These are phyloP conservation scores for Rhodotorula kratochvilovae DNA, from an alignment of 768 basidiomycete species.

Conservation along the genomic window DNA sequence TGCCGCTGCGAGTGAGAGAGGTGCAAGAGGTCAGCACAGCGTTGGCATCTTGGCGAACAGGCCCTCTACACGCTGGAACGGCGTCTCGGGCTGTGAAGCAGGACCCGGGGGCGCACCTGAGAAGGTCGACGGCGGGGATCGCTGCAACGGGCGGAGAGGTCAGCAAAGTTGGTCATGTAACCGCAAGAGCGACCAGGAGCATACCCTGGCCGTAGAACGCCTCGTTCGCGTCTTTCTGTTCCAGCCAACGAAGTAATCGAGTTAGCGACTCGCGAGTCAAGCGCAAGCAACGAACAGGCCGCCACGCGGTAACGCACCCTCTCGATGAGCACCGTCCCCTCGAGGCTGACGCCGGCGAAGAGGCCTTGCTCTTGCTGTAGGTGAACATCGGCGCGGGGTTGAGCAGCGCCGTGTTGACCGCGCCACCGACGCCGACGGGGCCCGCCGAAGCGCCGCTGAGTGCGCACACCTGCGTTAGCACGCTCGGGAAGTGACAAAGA, in stretches of 20 bases:
- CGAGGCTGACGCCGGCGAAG: slow-evolving; percentile 88
- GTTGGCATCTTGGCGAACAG: no score
- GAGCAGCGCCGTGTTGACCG: slow-evolving; percentile 48
- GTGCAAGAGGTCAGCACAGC: background rate
- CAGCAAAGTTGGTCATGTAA: background rate
- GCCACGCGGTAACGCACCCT: slow-evolving; percentile 49
- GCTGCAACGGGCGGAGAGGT: slow-evolving; percentile 53
- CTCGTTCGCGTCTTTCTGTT: slow-evolving; percentile 78
- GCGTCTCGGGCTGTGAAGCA: no score
- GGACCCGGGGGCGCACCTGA: slow-evolving; percentile 51
- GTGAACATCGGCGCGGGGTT: slow-evolving; percentile 95
- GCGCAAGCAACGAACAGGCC: background rate
- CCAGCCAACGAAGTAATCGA: background rate
- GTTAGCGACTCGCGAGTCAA: background rate
- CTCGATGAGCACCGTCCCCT: slow-evolving; percentile 90
- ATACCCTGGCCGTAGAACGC: slow-evolving; percentile 81
- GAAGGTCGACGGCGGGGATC: slow-evolving; percentile 67
- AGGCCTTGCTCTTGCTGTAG: slow-evolving; percentile 56
- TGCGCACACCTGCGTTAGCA: background rate
- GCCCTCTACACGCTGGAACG: no score
- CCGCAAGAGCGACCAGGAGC: background rate
- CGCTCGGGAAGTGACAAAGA: no score
- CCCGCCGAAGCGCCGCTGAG: slow-evolving; percentile 58
- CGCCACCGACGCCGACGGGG: slow-evolving; percentile 49
- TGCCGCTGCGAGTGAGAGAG: slow-evolving; percentile 55